A percentile compares a stretch with the other conserved stretches of the same genome.
phyloP scores from a whole-genome alignment of 768 basidiomycete genomes.

The Tricholomella constricta region DNA sequence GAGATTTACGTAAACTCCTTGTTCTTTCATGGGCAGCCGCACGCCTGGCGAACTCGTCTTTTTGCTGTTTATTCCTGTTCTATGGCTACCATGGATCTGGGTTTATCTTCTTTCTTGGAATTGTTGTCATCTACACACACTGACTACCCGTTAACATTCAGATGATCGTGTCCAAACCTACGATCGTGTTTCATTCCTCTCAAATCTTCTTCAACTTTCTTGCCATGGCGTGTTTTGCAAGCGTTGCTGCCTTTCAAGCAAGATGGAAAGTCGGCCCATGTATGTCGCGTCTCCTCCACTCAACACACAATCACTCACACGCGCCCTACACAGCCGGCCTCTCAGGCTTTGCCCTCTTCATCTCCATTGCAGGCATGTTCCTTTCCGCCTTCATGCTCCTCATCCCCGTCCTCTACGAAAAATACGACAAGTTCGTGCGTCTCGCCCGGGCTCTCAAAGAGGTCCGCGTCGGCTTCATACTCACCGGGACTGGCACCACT shows the following conservation, averaged over 20 bases:
- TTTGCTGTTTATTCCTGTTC: conserved; percentile 63
- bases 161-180: conserved; percentile 89
- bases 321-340: conserved; percentile 72
- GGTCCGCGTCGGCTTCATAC: conserved; percentile 80
- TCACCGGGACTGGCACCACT: conserved; percentile 68
- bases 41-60: conserved; percentile 53
- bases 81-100: conserved; percentile 72
- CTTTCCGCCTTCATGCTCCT: conserved; percentile 73
- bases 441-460: conserved; percentile 83
- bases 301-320: not conserved
- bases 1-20: conserved; percentile 56
- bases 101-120: conserved; percentile 38
- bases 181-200: conserved; percentile 72
- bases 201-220: conserved; percentile 95
- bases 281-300: conserved; percentile 43
- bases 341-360: conserved; percentile 82
- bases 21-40: conserved; percentile 43
- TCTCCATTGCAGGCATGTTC: conserved; percentile 71
- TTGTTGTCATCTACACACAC: not conserved
- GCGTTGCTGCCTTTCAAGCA: conserved; percentile 86
- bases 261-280: conserved; percentile 85
- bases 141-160: conserved; percentile 35
- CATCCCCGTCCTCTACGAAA: conserved; percentile 81
- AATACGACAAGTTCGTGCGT: conserved; percentile 77
- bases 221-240: conserved; percentile 88